Evolutionary conservation across 495 filamentous ascomycete species (phyloP).

Genomic region (Delitschia confertaspora): DNA sequence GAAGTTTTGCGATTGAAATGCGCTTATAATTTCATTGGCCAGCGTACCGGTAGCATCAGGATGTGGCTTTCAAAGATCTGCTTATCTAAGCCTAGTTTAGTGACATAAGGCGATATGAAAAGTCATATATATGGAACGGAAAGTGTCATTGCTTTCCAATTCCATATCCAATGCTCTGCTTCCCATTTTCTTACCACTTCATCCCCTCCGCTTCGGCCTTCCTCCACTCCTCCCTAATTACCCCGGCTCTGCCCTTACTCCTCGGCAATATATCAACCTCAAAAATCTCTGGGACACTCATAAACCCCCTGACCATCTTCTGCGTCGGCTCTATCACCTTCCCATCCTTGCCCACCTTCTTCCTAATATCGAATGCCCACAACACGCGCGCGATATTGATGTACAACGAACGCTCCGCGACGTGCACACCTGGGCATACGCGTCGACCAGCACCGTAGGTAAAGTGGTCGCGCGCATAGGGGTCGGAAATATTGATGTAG

Average conservation of each 20-base stretch:
- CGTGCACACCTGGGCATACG: constrained; percentile 23
- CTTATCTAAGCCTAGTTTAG: no score
- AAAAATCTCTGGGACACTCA: constrained; percentile 34
- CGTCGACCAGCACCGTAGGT: constrained; percentile 24
- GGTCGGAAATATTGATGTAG: constrained; percentile 19
- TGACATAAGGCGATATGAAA: no score
- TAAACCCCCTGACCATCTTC: constrained; percentile 32
- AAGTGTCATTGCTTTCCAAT: no score
- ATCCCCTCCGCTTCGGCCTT: constrained; percentile 24
- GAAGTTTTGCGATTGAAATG: no score
- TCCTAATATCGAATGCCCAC: constrained; percentile 25
- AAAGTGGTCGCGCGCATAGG: constrained; percentile 25
- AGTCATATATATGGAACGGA: no score
- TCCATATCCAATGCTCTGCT: no score
- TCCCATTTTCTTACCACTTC: constrained; percentile 14
- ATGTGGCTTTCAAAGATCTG: no score
- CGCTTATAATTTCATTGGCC: no score
- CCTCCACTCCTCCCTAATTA: constrained; percentile 24
- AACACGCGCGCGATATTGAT: constrained; percentile 21
- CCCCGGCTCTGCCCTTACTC: constrained; percentile 29
- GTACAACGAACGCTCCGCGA: constrained; percentile 24
- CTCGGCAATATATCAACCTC: constrained; percentile 33
- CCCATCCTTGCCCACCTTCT: constrained; percentile 17
- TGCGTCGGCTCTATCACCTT: constrained; percentile 20
- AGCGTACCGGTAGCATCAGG: no score